phyloP scores from a whole-genome alignment of 441 rosid genomes.

The California macrophylla region DNA sequence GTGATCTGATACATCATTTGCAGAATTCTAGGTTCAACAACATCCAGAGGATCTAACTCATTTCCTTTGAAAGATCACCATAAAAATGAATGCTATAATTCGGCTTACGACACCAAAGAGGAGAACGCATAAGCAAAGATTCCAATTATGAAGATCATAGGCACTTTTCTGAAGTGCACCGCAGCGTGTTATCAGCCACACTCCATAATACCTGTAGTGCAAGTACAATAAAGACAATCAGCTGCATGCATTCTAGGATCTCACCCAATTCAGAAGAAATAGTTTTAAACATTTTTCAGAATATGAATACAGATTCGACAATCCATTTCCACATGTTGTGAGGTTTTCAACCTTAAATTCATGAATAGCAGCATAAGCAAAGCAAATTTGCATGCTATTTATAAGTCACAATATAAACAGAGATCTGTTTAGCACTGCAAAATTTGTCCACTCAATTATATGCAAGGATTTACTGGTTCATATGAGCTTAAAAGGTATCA shows the following conservation, averaged over 20 bases:
- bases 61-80: conserved; percentile 62
- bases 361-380: no score
- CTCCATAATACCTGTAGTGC: conserved; percentile 63
- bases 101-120: conserved; percentile 46
- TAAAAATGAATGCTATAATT: conserved; percentile 45
- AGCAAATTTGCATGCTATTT: no score
- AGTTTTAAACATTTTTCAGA: neutral
- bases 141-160: conserved; percentile 53
- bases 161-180: conserved; percentile 50
- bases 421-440: no score
- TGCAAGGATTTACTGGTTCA: neutral
- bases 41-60: conserved; percentile 17
- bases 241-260: neutral
- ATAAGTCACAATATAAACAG: no score
- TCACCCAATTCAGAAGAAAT: neutral
- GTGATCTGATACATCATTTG: neutral
- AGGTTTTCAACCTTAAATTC: neutral
- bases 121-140: conserved; percentile 41
- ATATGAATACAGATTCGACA: neutral
- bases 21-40: neutral
- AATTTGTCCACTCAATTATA: no score
- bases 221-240: neutral
- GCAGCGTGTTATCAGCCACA: conserved; percentile 84
- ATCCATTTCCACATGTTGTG: no score
- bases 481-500: neutral